These are phyloP conservation scores for Paramecium octaurelia DNA, from an alignment of 73 alveolate species.

Conservation along the genomic window DNA sequence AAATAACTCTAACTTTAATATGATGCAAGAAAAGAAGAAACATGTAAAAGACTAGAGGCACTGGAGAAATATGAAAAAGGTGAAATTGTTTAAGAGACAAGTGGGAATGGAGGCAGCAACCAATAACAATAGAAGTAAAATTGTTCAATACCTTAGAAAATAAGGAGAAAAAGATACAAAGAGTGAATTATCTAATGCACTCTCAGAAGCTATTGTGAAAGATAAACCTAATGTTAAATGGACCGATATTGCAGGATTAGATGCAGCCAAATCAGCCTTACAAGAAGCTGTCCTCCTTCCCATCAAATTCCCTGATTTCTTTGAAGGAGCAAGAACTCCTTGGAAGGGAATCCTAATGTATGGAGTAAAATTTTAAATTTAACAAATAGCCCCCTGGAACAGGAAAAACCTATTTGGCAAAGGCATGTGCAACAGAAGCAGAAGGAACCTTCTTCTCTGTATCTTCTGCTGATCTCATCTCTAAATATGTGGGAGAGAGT, in stretches of 20 bases:
- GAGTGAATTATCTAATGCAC: neutral
- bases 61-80: neutral
- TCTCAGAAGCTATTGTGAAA: neutral
- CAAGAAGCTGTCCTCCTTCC: conserved; percentile 98
- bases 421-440: conserved; percentile 99
- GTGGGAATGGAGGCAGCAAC: neutral
- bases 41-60: neutral
- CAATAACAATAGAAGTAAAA: neutral
- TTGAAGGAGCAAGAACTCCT: conserved; percentile 94
- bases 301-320: conserved; percentile 95
- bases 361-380: conserved; percentile 67
- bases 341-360: conserved; percentile 97
- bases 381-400: conserved; percentile 96
- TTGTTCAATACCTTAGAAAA: neutral
- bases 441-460: conserved; percentile 96
- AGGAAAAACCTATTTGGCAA: conserved; percentile 97
- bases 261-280: conserved; percentile 91
- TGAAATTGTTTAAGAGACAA: neutral
- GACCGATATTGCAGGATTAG: conserved; percentile 96
- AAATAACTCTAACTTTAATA: neutral
- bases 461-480: conserved; percentile 78
- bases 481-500: conserved; percentile 92
- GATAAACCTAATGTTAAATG: conserved; percentile 97
- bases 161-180: neutral
- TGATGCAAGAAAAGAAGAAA: neutral